Base-by-base conservation (phyloP, 495 filamentous ascomycete species). In the Aspergillus affinis region DNA sequence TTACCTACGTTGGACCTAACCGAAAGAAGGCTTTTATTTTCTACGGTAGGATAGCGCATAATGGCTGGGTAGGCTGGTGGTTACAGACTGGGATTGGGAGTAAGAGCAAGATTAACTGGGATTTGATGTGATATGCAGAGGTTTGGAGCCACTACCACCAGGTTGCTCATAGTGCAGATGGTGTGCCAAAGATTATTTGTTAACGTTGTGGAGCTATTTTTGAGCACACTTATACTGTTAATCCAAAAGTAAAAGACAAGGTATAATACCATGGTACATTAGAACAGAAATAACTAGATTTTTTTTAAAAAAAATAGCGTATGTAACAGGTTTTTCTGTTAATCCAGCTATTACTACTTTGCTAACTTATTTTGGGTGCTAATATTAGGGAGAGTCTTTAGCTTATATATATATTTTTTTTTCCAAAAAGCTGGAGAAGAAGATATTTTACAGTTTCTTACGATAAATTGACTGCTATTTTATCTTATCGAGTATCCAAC, bases 281-380 rank as follows among this genome's bases (percentile, higher is more conserved):
- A 58, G 45, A 36, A 30, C 54, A 48, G 46, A 54, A 6, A 55
- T 23, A 53, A 18, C 48, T 45, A 9, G 41, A 15, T 60, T 20
- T 49, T 45, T n/a, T n/a, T n/a, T n/a, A n/a, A n/a, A 60, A 56
- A 78, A 81, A 10, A 59, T 68, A 0, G 19, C 32, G 51, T 53
- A 50, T 51, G 4, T 56, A 56, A 6, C 17, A 52, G n/a, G n/a
- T 48, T 9, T 48, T 48, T 48, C 12, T 19, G 7, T 48, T 29
- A 47, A 21, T 36, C 9, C 32, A 12, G 32, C 32, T 57, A 47
- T 29, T 3, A 30, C 3, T 57, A 36, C 8, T 51, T 57, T 57
- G n/a, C 47, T 51, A 26, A 26, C 23, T 50, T 51, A 18, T 51
- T 59, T 48, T 20, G 17, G 21, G 26, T 58, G 41, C 15, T 54